Evolutionary conservation across 2,329 filamentous ascomycete species (phyloP).

Genomic region (Fusarium subtropicale): DNA sequence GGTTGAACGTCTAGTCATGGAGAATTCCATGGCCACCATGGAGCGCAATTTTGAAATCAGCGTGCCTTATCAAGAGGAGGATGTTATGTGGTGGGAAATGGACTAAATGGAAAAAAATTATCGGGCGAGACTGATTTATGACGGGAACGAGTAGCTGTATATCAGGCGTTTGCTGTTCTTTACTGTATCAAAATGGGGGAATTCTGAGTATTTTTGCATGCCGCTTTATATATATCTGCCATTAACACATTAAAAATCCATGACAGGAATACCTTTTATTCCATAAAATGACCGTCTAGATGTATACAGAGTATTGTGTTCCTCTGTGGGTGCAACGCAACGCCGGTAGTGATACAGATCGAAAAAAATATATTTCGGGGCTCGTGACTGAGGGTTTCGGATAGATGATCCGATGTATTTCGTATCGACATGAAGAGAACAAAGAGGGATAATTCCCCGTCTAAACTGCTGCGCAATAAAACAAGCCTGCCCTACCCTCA

Average conservation of each 20-base stretch:
- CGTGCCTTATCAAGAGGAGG: conserved; percentile 31
- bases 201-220: conserved; percentile 13
- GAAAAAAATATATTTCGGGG: conserved; percentile 1
- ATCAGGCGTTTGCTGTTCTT: neutral
- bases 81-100: conserved; percentile 43
- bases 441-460: conserved; percentile 28
- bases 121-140: conserved; percentile 5
- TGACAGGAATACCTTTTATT: neutral
- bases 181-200: conserved; percentile 7
- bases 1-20: conserved; percentile 40
- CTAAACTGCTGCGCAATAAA: conserved; percentile 23
- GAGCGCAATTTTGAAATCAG: conserved; percentile 43
- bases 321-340: conserved; percentile 40
- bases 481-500: conserved; percentile 29
- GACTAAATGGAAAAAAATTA: conserved; percentile 3
- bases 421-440: conserved; percentile 20
- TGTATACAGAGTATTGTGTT: conserved; percentile 18
- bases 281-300: conserved; percentile 16
- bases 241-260: conserved; percentile 20
- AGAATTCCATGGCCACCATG: conserved; percentile 35
- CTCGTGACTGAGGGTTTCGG: neutral
- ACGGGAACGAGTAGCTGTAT: conserved; percentile 1
- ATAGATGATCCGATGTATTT: conserved; percentile 9
- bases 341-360: conserved; percentile 30
- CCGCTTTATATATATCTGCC: conserved; percentile 19